Evolutionary conservation across 192 early-diverging fungal genomes (phyloP).

Genomic region (Coemansia sp.): DNA sequence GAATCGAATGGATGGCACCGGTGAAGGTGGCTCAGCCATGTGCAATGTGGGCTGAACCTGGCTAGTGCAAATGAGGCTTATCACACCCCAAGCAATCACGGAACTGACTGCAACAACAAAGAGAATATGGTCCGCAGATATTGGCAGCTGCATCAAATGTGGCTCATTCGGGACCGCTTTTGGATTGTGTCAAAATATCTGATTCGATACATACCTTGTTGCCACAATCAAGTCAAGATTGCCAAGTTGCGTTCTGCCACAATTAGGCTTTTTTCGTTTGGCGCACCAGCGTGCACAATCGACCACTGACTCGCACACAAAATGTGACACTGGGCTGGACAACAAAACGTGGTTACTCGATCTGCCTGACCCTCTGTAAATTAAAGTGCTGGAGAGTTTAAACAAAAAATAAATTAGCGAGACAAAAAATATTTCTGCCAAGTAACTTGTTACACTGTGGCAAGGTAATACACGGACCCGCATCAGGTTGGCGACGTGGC

Average conservation of each 20-base stretch:
- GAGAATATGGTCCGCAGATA: neutral
- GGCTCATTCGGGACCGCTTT: neutral
- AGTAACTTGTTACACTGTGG: neutral
- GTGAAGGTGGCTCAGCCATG: neutral
- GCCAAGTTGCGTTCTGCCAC: neutral
- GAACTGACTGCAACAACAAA: neutral
- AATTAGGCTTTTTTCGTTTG: neutral
- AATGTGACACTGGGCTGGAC: neutral
- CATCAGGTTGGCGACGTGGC: neutral
- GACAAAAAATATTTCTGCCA: neutral
- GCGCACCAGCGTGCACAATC: neutral
- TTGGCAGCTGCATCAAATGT: neutral
- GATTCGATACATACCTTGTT: neutral
- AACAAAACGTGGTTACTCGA: neutral
- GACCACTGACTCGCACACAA: neutral
- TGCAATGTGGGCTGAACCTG: neutral
- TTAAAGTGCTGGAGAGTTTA: neutral
- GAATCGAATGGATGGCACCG: neutral
- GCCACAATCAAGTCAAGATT: neutral
- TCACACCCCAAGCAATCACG: neutral
- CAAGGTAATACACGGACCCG: neutral
- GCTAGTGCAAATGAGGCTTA: neutral
- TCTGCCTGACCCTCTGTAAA: neutral
- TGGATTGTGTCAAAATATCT: conserved; percentile 2
- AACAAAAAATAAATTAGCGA: neutral